Base-by-base conservation (phyloP, 306 rosid genomes). In the Cicer yamashitae region DNA sequence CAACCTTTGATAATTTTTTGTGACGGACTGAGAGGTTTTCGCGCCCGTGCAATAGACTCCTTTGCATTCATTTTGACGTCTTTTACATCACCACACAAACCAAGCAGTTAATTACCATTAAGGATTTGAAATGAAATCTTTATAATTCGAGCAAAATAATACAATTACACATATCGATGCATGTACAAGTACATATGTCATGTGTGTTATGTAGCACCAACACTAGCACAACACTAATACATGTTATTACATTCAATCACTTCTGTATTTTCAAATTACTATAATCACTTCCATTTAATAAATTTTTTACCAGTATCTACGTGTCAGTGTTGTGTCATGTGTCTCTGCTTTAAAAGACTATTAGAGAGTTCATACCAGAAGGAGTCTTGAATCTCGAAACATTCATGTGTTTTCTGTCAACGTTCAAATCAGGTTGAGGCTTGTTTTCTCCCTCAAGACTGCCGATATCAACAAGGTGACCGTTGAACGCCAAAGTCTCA, bases 1-100 rank as follows among this genome's bases (percentile, higher is more conserved):
- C 44, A 66, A 90, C 96, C 98, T 87, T 72, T 86, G 66, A 94
- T 94, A 39, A 94, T 78, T 78, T 81, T 86, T n/a, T 81, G 94
- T 5, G 97, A 91, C 1, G 97, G 96, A 82, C 96, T 94, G 78
- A 89, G 80, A 84, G 83, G 82, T 17, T 46, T 66, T 43, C 25
- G 69, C 38, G 64, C 40, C 34, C 7, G 77, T 14, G 50, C 41
- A 59, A 60, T 79, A 20, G 59, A 85, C 82, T 78, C 83, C 75
- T 70, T 86, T 10, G 41, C 77, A 53, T 69, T 81, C 7, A 11
- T 47, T 74, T 59, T 79, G 46, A 57, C 50, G 61, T 43, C 77
- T 74, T 20, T 17, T 39, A 73, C 76, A 54, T 17, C 25, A 72
- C 8, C 60, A 38, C 74, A 70, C 14, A 9, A 53, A 63, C 34